Conservation (phyloP, 176 grass and related monocot genomes). For the Carex littledalei region DNA sequence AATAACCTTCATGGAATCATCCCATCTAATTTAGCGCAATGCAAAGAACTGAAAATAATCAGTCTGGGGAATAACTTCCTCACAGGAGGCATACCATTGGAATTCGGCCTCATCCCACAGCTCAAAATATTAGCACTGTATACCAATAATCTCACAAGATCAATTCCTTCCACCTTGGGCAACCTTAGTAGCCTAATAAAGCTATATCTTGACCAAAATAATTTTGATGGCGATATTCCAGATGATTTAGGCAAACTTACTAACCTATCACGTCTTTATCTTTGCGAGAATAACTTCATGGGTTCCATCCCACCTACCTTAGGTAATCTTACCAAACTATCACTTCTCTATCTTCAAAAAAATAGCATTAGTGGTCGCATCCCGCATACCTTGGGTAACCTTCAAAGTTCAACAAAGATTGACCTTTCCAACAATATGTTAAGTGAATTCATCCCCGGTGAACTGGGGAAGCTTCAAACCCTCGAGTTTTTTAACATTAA, state of each 20-base stretch:
- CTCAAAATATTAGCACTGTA: rapidly evolving
- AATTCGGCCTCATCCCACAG: background rate
- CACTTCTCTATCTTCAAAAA: no score
- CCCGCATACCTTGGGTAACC: background rate
- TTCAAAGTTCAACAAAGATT: background rate
- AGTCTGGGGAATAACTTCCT: conserved; percentile 1
- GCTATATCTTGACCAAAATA: no score
- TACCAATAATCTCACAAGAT: no score
- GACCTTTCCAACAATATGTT: no score
- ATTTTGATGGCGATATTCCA: no score
- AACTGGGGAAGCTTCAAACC: background rate
- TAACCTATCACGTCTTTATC: no score
- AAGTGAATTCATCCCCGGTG: background rate
- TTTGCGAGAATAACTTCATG: no score
- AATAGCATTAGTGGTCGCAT: background rate
- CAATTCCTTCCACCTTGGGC: no score
- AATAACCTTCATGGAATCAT: conserved; percentile 22
- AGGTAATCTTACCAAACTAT: no score
- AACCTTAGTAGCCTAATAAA: no score
- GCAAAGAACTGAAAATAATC: background rate
- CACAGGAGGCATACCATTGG: background rate
- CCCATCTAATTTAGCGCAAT: conserved; percentile 18
- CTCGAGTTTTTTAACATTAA: background rate
- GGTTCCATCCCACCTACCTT: no score
- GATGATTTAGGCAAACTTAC: no score